phyloP scores from a whole-genome alignment of 2,329 filamentous ascomycete species.

The Coniochaeta sp. region DNA sequence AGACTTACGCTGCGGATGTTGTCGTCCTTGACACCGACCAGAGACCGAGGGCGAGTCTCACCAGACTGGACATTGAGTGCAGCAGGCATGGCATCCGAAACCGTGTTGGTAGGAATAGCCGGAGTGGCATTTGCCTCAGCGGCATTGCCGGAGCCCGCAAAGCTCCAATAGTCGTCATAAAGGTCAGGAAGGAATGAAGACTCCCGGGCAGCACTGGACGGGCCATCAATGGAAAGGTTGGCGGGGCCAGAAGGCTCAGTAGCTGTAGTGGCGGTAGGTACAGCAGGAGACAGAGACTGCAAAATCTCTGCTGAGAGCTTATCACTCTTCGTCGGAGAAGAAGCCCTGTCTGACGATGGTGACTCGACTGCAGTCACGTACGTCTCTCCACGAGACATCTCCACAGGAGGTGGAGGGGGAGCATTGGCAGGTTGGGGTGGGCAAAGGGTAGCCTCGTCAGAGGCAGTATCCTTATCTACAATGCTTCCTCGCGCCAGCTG shows the following conservation, averaged over 20 bases:
- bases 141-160: background rate
- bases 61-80: background rate
- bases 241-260: background rate
- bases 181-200: background rate
- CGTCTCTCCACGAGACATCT: background rate
- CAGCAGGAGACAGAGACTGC: background rate
- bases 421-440: background rate
- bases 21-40: background rate
- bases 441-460: background rate
- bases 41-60: background rate
- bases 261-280: background rate
- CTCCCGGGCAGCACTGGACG: background rate
- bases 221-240: background rate
- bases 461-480: background rate
- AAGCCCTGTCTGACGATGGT: background rate
- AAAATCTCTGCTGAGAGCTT: background rate
- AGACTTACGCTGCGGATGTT: background rate
- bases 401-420: background rate
- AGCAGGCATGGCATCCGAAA: background rate
- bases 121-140: background rate
- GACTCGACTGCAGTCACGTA: background rate
- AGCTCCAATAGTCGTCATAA: conserved; percentile 1
- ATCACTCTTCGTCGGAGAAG: background rate
- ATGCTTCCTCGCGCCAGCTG: background rate
- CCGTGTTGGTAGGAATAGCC: background rate